A percentile compares a stretch with the other conserved stretches of the same genome.
Evolutionary conservation across 2,329 filamentous ascomycete species (phyloP).

Genomic region (Coleophoma eucalyptorum): DNA sequence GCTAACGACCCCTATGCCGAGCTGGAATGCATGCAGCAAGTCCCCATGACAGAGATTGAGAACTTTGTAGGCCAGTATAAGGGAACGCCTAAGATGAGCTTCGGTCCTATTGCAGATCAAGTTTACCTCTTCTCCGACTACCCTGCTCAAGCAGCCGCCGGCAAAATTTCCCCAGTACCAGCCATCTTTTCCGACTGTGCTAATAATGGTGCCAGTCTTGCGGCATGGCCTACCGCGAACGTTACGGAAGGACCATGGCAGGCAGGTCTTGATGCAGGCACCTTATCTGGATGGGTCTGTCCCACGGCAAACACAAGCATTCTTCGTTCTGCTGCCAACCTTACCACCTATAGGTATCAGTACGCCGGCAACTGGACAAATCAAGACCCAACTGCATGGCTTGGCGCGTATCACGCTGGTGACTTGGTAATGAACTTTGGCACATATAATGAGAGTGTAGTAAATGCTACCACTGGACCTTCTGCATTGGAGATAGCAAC

Average conservation of each 20-base stretch:
- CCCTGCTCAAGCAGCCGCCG: conserved; percentile 9
- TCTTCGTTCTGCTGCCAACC: background rate
- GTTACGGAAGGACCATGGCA: conserved; percentile 4
- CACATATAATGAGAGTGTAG: conserved; percentile 10
- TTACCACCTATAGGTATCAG: conserved; percentile 23
- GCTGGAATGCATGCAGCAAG: conserved; percentile 20
- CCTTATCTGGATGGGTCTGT: conserved; percentile 8
- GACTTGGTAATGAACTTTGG: conserved; percentile 28
- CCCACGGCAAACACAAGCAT: background rate
- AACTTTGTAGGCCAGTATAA: conserved; percentile 10
- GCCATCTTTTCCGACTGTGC: conserved; percentile 22
- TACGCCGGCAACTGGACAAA: conserved; percentile 29
- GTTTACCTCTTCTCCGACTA: conserved; percentile 13
- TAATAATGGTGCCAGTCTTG: conserved; percentile 21
- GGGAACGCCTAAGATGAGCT: conserved; percentile 10
- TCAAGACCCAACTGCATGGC: conserved; percentile 19
- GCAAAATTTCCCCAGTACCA: conserved; percentile 17
- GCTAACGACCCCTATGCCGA: conserved; percentile 16
- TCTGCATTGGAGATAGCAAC: conserved; percentile 16
- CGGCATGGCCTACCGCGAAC: conserved; percentile 6
- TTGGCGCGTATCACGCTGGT: conserved; percentile 27
- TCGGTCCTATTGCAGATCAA: conserved; percentile 15
- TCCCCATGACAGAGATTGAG: conserved; percentile 11
- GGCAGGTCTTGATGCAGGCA: conserved; percentile 7
- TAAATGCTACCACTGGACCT: conserved; percentile 14